phyloP scores from a whole-genome alignment of 176 grass and related monocot species.

The Pontederia crassipes region DNA sequence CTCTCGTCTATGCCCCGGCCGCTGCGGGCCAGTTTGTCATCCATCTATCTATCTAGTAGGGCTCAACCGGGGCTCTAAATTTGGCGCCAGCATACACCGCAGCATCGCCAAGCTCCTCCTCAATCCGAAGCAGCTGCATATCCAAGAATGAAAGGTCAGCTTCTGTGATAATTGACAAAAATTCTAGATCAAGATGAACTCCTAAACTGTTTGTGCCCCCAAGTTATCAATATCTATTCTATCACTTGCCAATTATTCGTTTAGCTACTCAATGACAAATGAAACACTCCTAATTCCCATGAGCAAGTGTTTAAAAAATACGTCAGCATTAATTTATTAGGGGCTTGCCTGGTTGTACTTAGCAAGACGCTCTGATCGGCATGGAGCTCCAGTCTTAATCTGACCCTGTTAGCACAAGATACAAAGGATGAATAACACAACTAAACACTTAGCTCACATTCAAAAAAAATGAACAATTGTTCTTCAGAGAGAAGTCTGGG shows the following conservation, averaged over 20 bases:
- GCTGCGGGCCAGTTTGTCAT: neutral
- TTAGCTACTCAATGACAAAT: too few species aligned
- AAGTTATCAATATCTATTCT: too few species aligned
- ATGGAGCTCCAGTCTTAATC: slow-evolving; percentile 90
- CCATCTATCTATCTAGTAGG: slow-evolving; percentile 32
- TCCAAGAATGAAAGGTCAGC: neutral
- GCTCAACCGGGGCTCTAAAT: slow-evolving; percentile 58
- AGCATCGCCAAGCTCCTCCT: slow-evolving; percentile 66
- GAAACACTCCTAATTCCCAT: too few species aligned
- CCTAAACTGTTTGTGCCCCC: too few species aligned
- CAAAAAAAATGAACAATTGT: neutral
- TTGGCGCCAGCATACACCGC: slow-evolving; percentile 69
- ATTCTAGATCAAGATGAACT: too few species aligned
- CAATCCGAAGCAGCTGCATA: slow-evolving; percentile 73
- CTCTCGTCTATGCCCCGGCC: too few species aligned
- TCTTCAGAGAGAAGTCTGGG: neutral
- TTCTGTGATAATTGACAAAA: too few species aligned
- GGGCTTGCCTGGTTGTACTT: slow-evolving; percentile 78
- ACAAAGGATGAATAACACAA: too few species aligned
- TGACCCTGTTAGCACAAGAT: slow-evolving; percentile 49
- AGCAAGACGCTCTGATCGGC: slow-evolving; percentile 86
- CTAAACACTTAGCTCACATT: too few species aligned
- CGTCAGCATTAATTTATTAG: neutral
- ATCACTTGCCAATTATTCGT: too few species aligned
- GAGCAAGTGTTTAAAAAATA: too few species aligned